These are phyloP conservation scores for Tuber microsphaerosporum DNA, from an alignment of 495 filamentous ascomycete species.

Conservation along the genomic window DNA sequence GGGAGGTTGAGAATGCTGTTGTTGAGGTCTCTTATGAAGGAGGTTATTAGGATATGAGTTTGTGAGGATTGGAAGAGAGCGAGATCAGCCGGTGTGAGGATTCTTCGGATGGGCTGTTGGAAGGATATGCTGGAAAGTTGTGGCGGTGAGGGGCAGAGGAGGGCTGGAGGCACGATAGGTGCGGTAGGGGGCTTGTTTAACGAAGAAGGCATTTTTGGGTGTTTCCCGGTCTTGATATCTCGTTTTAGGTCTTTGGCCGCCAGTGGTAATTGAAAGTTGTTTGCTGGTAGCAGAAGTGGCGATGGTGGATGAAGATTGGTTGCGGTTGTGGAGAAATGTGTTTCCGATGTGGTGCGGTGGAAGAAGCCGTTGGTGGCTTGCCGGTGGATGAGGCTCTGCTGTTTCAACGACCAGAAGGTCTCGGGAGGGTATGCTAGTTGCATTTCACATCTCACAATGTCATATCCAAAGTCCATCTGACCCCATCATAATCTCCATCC, in stretches of 20 bases:
- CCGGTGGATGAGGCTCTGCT: background rate
- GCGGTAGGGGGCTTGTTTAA: constrained; percentile 50
- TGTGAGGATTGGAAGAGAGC: constrained; percentile 70
- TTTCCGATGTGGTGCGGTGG: background rate
- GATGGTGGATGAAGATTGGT: background rate
- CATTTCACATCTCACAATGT: background rate
- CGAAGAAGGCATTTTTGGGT: constrained; percentile 32
- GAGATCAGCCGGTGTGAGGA: constrained; percentile 73
- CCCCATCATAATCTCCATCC: background rate
- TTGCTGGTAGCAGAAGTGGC: background rate
- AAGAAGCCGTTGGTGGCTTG: background rate
- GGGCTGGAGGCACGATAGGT: constrained; percentile 51
- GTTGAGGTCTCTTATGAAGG: constrained; percentile 79
- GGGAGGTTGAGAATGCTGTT: constrained; percentile 71
- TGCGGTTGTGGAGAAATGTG: background rate
- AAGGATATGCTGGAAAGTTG: constrained; percentile 54
- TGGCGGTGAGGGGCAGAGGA: constrained; percentile 64
- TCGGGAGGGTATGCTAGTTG: background rate
- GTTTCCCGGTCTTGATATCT: background rate
- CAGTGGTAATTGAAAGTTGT: background rate
- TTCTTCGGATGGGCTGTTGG: constrained; percentile 61
- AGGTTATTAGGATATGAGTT: constrained; percentile 66
- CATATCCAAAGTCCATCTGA: too few species aligned
- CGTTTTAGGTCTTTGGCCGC: background rate
- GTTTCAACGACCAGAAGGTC: background rate